Base-by-base conservation (phyloP, 2,329 filamentous ascomycete genomes). In the Pochonia chlamydosporia region DNA sequence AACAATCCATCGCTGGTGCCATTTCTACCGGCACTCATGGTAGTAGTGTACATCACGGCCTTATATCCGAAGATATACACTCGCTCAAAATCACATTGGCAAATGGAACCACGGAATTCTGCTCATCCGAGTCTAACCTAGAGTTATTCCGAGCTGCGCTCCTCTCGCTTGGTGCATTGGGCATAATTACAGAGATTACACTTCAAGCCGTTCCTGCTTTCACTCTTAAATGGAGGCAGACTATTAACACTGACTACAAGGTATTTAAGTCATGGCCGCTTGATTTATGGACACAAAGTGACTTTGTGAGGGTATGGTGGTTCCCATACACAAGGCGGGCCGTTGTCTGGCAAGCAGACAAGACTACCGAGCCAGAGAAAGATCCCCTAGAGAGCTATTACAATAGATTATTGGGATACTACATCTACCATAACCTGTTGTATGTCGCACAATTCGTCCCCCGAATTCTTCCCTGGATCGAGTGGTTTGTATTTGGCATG, bases 241-340 rank as follows among this genome's bases (percentile, higher is more conserved):
- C 82, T 7, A 77, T 96, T 49, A 80, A 88, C 52, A 68, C 82
- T 1, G 84, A 96, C 51, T 63, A 72, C 39, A 75, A 79, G 40
- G 77, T 96, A 52, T 73, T 95, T 41, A 71, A 75, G 10, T 74
- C 78, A 6, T 97, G 93, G 89, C 68, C 83, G 16, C 74, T 71
- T 6, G 77, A 78, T 28, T 74, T 97, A 13, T 97, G 93, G 92
- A 88, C 81, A 2, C 78, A 82, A 51, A 81, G 84, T 51, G 90
- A 97, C 65, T 99, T 92, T 61, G 89, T 95, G 23, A 80, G 93
- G 24, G 89, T 96, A 23, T 99, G 93, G 92, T 99, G 93, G 93
- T 84, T 96, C 62, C 93, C 93, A 0, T 96, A 97, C 69, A 89
- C 87, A 62, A 81, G 89, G 47, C 81, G 89, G 40, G 89, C 89